A percentile compares a stretch with the other conserved stretches of the same genome.
These are phyloP conservation scores for Sporothrix mexicana DNA, from an alignment of 2,329 filamentous ascomycete species.

Conservation along the genomic window DNA sequence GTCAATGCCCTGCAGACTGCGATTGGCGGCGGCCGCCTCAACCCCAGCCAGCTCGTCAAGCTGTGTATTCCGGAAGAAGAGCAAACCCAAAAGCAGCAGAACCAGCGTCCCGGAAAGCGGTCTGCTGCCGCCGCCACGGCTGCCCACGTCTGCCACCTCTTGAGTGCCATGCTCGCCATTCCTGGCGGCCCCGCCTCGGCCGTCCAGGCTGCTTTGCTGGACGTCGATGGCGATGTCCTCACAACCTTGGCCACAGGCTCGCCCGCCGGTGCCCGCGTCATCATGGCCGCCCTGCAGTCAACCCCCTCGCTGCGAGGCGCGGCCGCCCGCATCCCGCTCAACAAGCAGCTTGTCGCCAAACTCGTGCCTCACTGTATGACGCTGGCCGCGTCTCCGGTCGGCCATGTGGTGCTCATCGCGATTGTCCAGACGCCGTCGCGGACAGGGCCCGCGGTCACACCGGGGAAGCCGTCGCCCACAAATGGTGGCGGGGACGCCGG, in stretches of 20 bases:
- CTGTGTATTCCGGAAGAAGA: constrained; percentile 55
- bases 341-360: constrained; percentile 59
- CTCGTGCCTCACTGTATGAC: constrained; percentile 53
- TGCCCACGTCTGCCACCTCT: constrained; percentile 79
- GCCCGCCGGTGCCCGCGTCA: constrained; percentile 55
- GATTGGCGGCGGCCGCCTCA: constrained; percentile 40
- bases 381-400: constrained; percentile 57
- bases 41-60: constrained; percentile 54
- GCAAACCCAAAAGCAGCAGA: constrained; percentile 34
- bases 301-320: constrained; percentile 48
- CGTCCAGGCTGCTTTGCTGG: constrained; percentile 73
- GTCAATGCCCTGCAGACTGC: constrained; percentile 55
- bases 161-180: constrained; percentile 77
- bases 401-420: constrained; percentile 58
- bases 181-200: constrained; percentile 71
- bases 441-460: background rate
- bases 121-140: constrained; percentile 55
- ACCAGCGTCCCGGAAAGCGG: constrained; percentile 42
- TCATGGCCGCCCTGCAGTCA: constrained; percentile 57
- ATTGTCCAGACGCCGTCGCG: constrained; percentile 58
- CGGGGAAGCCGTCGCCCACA: background rate
- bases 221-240: constrained; percentile 61
- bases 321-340: constrained; percentile 47
- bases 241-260: constrained; percentile 68
- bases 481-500: background rate